Evolutionary conservation across 2,329 filamentous ascomycete genomes (phyloP), one percentile per base, ranked within the genome.

Genomic region (Stenocarpella maydis): DNA sequence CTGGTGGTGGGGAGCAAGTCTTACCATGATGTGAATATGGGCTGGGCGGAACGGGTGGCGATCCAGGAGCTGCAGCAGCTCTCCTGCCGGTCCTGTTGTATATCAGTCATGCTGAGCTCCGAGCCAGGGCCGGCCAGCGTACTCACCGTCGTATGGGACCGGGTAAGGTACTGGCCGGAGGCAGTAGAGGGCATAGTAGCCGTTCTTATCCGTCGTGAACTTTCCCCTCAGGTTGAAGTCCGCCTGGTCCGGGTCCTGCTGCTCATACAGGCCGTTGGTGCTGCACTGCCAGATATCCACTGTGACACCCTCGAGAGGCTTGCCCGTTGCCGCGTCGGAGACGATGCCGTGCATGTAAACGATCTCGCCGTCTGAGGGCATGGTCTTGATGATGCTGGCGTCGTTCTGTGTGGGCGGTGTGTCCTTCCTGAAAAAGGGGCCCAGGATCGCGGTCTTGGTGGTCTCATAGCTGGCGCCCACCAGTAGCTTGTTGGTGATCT

Each of bases 231-330:
- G 82, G 76, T 92, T 92, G 80, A 88, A 87, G 70, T 90, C 89
- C 4, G 76, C 73, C 68, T 87, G 85, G 78, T 92, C 82, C 0
- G 87, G 85, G 74, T 92, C 90, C 78, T 91, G 89, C 79, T 91
- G 88, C 79, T 92, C 90, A 73, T 88, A 88, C 77, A 76, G 78
- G 80, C 88, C 83, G 75, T 95, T 95, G 39, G 92, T 91, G 0
- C 88, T 91, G 0, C 92, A 91, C 76, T 95, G 90, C 92, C 93
- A 96, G 65, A 95, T 86, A 76, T 95, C 92, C 43, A 96, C 85
- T 26, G 88, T 84, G 1, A 91, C 91, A 70, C 85, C 84, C 21
- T 86, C 83, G 53, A 95, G 83, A 0, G 91, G 90, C 78, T 88
- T 81, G 65, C 89, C 88, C 0, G 90, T 92, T 24, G 77, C 76